Percentiles rank a stretch among this genome's conserved stretches.
phyloP scores from a whole-genome alignment of 2,329 filamentous ascomycete species.

The Sclerotiophoma versabilis region DNA sequence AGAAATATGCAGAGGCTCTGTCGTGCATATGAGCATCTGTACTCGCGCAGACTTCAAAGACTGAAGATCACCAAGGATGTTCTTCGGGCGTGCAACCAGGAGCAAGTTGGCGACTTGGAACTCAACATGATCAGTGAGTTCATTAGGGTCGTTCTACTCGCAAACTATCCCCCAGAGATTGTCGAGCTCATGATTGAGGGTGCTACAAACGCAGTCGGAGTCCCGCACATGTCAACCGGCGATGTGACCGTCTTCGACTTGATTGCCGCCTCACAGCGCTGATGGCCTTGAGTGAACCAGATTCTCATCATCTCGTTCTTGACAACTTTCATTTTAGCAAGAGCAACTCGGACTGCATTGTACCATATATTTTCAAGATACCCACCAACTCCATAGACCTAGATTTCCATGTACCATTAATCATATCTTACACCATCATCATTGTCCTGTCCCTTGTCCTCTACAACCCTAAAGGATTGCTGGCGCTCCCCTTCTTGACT shows the following conservation, averaged over 20 bases:
- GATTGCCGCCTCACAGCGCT: neutral
- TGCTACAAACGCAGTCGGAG: slow-evolving; percentile 33
- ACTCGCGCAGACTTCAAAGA: slow-evolving; percentile 24
- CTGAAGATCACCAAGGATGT: slow-evolving; percentile 25
- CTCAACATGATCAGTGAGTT: slow-evolving; percentile 44
- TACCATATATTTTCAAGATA: slow-evolving; percentile 21
- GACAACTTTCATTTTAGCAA: neutral
- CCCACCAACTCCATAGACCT: slow-evolving; percentile 21
- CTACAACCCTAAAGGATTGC: slow-evolving; percentile 54
- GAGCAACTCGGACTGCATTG: neutral
- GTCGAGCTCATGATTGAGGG: slow-evolving; percentile 43
- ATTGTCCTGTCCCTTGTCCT: neutral
- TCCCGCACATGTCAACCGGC: slow-evolving; percentile 37
- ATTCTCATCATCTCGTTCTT: neutral
- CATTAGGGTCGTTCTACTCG: slow-evolving; percentile 37
- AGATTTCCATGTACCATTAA: slow-evolving; percentile 2
- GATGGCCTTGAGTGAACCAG: neutral
- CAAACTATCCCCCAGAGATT: slow-evolving; percentile 26
- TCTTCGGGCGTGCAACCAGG: slow-evolving; percentile 21
- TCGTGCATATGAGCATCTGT: slow-evolving; percentile 29
- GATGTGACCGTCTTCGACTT: slow-evolving; percentile 26
- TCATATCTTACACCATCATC: slow-evolving; percentile 9
- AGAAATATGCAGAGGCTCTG: slow-evolving; percentile 17
- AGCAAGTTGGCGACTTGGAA: slow-evolving; percentile 33
- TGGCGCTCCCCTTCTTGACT: slow-evolving; percentile 45